A percentile compares a stretch with the other conserved stretches of the same genome.
These are phyloP conservation scores for Farysia itapuensis DNA, from an alignment of 1,284 basidiomycete species.

Conservation along the genomic window DNA sequence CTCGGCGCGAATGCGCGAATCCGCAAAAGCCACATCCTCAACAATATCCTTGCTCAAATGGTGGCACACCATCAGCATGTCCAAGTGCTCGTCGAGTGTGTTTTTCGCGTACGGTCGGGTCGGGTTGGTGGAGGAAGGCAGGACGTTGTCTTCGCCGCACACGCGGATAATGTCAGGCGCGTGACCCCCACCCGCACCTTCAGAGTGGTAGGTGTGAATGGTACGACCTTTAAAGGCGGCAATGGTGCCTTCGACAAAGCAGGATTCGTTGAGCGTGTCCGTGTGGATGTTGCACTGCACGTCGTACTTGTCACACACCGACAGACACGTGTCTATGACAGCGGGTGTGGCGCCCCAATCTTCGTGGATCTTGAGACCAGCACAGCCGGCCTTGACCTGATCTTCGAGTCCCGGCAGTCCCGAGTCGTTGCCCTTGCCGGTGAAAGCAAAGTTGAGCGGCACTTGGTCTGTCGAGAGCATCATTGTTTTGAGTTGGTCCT, in stretches of 20 bases:
- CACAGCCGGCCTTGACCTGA: conserved; percentile 82
- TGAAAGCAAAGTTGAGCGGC: conserved; percentile 90
- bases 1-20: conserved; percentile 93
- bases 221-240: conserved; percentile 85
- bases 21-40: conserved; percentile 94
- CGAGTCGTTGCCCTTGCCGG: conserved; percentile 78
- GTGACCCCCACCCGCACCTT: conserved; percentile 72
- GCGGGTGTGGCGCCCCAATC: conserved; percentile 96
- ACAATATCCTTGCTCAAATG: conserved; percentile 62
- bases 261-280: conserved; percentile 70
- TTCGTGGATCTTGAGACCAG: conserved; percentile 92
- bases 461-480: conserved; percentile 74
- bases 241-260: conserved; percentile 91
- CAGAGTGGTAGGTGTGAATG: conserved; percentile 74
- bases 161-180: conserved; percentile 98
- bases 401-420: conserved; percentile 73
- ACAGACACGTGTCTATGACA: conserved; percentile 74
- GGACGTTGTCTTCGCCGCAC: conserved; percentile 82
- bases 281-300: conserved; percentile 98
- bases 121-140: conserved; percentile 97
- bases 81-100: conserved; percentile 94
- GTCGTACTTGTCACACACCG: conserved; percentile 86
- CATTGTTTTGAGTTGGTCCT: conserved; percentile 52
- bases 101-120: conserved; percentile 89
- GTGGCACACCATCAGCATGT: conserved; percentile 87